Conservation (phyloP, 345 rosid genomes). For the Eutrema heterophyllum region DNA sequence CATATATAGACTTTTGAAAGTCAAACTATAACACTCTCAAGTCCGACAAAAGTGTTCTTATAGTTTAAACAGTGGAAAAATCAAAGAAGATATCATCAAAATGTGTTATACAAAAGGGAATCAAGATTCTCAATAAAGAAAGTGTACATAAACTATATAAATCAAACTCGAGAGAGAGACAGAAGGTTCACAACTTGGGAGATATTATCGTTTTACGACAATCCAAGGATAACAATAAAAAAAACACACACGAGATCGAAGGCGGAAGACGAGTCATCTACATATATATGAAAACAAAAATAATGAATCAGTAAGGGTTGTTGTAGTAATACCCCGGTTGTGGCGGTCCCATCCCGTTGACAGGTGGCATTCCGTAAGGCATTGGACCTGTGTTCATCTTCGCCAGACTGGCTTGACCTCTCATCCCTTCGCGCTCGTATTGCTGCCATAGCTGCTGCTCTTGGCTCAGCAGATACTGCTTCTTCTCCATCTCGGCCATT, state of each 20-base stretch:
- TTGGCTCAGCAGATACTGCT: slow-evolving; percentile 55
- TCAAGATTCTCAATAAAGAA: slow-evolving; percentile 6
- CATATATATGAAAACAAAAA: slow-evolving; percentile 19
- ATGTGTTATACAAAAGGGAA: slow-evolving; percentile 7
- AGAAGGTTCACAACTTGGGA: background rate
- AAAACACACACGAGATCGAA: slow-evolving; percentile 5
- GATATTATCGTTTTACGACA: slow-evolving; percentile 21
- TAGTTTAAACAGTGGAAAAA: background rate
- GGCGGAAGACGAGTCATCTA: slow-evolving; percentile 29
- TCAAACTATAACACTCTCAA: background rate
- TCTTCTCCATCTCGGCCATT: slow-evolving; percentile 82
- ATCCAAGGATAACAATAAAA: background rate
- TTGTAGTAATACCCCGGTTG: slow-evolving; percentile 49
- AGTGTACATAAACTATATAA: slow-evolving; percentile 23
- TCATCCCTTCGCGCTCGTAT: slow-evolving; percentile 69
- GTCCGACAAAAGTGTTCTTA: background rate
- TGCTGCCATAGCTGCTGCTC: slow-evolving; percentile 85
- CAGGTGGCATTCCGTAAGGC: slow-evolving; percentile 72
- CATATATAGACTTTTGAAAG: background rate
- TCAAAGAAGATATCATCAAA: background rate
- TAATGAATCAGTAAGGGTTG: slow-evolving; percentile 31
- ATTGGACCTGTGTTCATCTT: slow-evolving; percentile 44
- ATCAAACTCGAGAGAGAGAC: slow-evolving; percentile 23
- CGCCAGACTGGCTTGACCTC: slow-evolving; percentile 66
- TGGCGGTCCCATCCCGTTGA: slow-evolving; percentile 24